phyloP scores from a whole-genome alignment of 2,329 filamentous ascomycete species.

The Fusarium udum region DNA sequence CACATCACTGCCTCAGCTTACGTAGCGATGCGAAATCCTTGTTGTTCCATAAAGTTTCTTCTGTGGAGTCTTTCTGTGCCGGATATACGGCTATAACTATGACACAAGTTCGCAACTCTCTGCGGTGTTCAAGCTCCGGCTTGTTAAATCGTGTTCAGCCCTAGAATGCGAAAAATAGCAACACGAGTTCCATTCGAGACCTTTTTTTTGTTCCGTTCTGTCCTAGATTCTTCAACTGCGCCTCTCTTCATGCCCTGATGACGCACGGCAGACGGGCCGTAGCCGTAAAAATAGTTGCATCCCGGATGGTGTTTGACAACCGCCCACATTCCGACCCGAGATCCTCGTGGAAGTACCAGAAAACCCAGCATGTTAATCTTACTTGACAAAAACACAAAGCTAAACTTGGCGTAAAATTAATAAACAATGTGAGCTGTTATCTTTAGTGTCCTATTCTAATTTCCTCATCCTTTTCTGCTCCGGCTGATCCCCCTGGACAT shows the following conservation, averaged over 20 bases:
- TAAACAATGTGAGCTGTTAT: neutral
- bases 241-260: neutral
- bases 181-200: neutral
- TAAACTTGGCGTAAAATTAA: rapidly evolving
- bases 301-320: neutral
- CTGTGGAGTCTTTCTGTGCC: neutral
- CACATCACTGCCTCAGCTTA: neutral
- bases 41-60: neutral
- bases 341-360: neutral
- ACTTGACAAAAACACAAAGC: neutral
- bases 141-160: neutral
- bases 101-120: neutral
- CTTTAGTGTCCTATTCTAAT: neutral
- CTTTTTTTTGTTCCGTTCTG: rapidly evolving
- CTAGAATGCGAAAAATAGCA: neutral
- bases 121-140: rapidly evolving
- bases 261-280: neutral
- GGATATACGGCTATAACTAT: neutral
- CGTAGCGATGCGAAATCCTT: neutral
- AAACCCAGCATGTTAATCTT: neutral
- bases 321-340: neutral
- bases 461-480: neutral
- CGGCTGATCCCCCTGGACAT: too few relatives aligned
- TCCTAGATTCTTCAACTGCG: neutral
- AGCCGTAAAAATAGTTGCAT: neutral